These are phyloP conservation scores for Metarhizium sp. DNA, from an alignment of 2,329 filamentous ascomycete genomes.

Conservation along the genomic window DNA sequence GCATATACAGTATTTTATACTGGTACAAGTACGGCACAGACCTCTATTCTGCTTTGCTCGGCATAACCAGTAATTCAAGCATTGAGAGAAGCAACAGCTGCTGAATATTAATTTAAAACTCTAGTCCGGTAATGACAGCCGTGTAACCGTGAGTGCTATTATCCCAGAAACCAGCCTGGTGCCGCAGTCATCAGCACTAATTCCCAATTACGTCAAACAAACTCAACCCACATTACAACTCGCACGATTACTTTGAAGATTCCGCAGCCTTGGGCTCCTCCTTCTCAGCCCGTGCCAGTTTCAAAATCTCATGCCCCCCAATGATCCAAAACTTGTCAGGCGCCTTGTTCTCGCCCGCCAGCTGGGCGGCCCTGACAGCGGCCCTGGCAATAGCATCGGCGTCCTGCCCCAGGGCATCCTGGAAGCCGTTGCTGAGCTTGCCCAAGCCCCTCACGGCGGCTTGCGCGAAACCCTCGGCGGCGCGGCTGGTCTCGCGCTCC, in stretches of 20 bases:
- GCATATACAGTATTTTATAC: too few relatives aligned
- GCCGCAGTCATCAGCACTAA: too few relatives aligned
- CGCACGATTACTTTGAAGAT: background rate
- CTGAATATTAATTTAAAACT: too few relatives aligned
- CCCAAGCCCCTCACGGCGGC: constrained; percentile 47
- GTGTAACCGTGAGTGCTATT: too few relatives aligned
- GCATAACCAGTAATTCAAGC: too few relatives aligned
- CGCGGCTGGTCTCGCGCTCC: constrained; percentile 50
- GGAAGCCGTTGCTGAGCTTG: constrained; percentile 40
- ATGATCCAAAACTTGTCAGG: constrained; percentile 53
- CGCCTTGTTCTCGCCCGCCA: constrained; percentile 51
- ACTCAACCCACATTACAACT: too few relatives aligned
- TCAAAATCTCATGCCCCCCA: constrained; percentile 53
- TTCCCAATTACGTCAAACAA: too few relatives aligned
- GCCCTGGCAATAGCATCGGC: constrained; percentile 61
- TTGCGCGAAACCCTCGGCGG: constrained; percentile 47
- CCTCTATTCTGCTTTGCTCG: too few relatives aligned
- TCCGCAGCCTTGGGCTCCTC: constrained; percentile 11
- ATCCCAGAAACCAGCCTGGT: too few relatives aligned
- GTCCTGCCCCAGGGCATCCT: constrained; percentile 65
- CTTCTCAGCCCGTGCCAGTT: constrained; percentile 53
- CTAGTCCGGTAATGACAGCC: too few relatives aligned
- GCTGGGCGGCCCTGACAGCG: constrained; percentile 49
- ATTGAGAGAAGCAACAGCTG: too few relatives aligned
- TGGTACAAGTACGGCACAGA: too few relatives aligned